Percentiles rank a stretch among this genome's conserved stretches.
phyloP scores from a whole-genome alignment of 352 stramenopile genomes.

The Albugo candida region DNA sequence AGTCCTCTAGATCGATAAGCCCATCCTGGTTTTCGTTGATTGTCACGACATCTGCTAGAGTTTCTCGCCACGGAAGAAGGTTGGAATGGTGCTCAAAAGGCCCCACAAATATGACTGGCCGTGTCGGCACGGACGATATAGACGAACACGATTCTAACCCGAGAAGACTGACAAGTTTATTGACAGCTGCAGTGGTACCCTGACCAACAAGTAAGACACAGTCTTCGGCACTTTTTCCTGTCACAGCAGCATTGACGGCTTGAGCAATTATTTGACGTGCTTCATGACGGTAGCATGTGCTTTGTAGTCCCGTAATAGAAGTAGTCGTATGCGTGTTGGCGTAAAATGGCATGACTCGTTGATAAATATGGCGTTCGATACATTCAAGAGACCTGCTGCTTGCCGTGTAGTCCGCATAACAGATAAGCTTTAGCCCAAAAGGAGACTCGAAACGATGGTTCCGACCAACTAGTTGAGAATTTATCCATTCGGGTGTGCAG shows the following conservation, averaged over 20 bases:
- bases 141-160: constrained; percentile 15
- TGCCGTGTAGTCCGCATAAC: constrained; percentile 93
- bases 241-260: constrained; percentile 6
- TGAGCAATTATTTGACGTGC: constrained; percentile 55
- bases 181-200: constrained; percentile 71
- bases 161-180: constrained; percentile 54
- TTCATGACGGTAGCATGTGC: constrained; percentile 77
- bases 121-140: not conserved
- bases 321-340: constrained; percentile 85
- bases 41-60: constrained; percentile 49
- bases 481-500: no score
- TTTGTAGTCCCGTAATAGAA: constrained; percentile 19
- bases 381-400: constrained; percentile 45
- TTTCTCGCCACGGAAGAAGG: constrained; percentile 92
- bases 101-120: constrained; percentile 79
- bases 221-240: constrained; percentile 51
- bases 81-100: constrained; percentile 97
- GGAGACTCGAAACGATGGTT: constrained; percentile 33
- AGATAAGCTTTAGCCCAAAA: constrained; percentile 50
- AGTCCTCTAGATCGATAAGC: constrained; percentile 33
- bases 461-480: constrained; percentile 19
- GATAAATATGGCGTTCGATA: constrained; percentile 64
- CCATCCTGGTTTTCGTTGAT: constrained; percentile 32
- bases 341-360: constrained; percentile 76
- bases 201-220: constrained; percentile 89